Conservation (phyloP, 306 rosid species). For the Gleditsia sinensis region DNA sequence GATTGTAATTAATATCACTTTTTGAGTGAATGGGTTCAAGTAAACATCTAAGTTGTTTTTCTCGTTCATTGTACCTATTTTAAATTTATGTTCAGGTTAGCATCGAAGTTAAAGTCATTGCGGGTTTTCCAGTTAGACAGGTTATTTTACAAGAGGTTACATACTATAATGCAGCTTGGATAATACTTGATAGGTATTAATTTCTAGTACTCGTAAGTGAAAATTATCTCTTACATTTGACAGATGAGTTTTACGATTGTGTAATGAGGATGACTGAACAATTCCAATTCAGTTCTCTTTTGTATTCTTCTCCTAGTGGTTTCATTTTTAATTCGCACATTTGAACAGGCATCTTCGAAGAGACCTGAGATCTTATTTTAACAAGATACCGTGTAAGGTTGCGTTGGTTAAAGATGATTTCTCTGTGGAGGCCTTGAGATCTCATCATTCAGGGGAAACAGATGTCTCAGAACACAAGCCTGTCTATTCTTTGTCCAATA, state of each 20-base stretch:
- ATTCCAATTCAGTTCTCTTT: neutral
- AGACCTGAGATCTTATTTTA: slow-evolving; percentile 56
- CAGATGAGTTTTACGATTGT: neutral
- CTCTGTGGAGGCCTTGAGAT: slow-evolving; percentile 48
- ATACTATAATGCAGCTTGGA: slow-evolving; percentile 63
- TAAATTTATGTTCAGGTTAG: slow-evolving; percentile 44
- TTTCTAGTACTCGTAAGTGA: slow-evolving; percentile 1
- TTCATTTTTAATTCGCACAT: slow-evolving; percentile 25
- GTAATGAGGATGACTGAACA: neutral
- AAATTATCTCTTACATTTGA: slow-evolving; percentile 9
- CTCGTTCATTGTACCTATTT: neutral
- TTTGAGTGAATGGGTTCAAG: neutral
- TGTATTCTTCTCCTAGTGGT: neutral
- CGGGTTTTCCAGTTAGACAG: slow-evolving; percentile 75
- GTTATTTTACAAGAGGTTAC: slow-evolving; percentile 67
- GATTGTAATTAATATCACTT: neutral
- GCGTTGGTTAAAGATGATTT: slow-evolving; percentile 61
- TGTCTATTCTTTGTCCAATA: slow-evolving; percentile 55
- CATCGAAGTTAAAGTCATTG: slow-evolving; percentile 69
- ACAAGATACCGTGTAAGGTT: slow-evolving; percentile 69
- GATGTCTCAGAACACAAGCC: slow-evolving; percentile 44
- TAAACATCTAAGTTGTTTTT: neutral
- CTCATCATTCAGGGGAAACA: slow-evolving; percentile 30
- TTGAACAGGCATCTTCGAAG: slow-evolving; percentile 61
- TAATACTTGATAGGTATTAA: slow-evolving; percentile 73